phyloP scores from a whole-genome alignment of 2,329 filamentous ascomycete species.

The Juglanconis sp. region DNA sequence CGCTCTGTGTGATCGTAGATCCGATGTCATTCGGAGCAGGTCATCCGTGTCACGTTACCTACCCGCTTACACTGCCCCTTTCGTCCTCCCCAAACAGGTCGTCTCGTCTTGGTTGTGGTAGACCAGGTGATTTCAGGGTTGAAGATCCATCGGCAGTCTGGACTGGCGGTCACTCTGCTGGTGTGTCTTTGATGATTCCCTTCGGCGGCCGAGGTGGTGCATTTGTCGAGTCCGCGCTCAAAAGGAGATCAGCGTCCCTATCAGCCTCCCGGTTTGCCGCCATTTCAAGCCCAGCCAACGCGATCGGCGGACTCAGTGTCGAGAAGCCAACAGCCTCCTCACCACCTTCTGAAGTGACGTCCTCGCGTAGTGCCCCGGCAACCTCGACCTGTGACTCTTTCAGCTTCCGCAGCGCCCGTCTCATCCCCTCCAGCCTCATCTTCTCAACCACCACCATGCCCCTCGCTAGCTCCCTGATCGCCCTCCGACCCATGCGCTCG shows the following conservation, averaged over 20 bases:
- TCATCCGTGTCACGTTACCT: not conserved
- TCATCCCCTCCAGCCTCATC: constrained; percentile 75
- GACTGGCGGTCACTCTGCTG: not conserved
- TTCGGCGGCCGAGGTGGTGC: not conserved
- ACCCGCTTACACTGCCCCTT: not conserved
- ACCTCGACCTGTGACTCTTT: constrained; percentile 25
- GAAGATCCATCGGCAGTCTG: not conserved
- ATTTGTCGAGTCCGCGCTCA: not conserved
- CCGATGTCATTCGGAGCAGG: not conserved
- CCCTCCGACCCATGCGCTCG: constrained; percentile 70
- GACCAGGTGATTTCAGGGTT: not conserved
- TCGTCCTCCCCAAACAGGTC: not conserved
- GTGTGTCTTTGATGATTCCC: not conserved
- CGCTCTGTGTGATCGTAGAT: constrained; percentile 6
- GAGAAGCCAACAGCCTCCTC: not conserved
- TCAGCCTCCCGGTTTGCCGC: constrained; percentile 8
- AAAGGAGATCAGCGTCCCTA: not conserved
- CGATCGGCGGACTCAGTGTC: constrained; percentile 5
- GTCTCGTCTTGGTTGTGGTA: not conserved
- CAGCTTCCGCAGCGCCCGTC: constrained; percentile 69
- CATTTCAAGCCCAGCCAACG: constrained; percentile 17
- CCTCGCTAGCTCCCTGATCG: constrained; percentile 72
- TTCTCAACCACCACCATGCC: constrained; percentile 78
- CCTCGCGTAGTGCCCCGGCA: not conserved
- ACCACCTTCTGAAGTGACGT: not conserved